Conservation (phyloP, 768 basidiomycete genomes). For the Pleurotus platypus region DNA sequence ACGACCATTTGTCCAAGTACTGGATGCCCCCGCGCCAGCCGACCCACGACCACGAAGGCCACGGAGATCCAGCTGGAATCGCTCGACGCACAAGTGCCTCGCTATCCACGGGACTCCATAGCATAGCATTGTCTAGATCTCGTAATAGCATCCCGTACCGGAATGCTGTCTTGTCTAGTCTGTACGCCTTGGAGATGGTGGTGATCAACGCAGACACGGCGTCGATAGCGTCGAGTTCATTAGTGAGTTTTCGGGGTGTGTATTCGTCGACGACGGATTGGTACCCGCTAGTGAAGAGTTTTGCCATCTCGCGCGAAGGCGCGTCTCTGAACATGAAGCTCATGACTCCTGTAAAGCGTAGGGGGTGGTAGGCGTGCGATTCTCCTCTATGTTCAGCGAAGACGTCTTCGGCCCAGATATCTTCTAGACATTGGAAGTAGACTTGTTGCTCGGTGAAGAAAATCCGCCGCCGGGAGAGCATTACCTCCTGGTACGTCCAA, state of each 20-base stretch:
- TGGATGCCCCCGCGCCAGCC: not conserved
- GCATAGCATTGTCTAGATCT: not conserved
- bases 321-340: not conserved
- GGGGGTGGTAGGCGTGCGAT: not conserved
- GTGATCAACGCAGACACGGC: constrained; percentile 1
- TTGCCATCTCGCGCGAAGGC: not conserved
- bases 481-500: constrained; percentile 1
- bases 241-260: not conserved
- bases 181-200: constrained; percentile 1
- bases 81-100: not conserved
- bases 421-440: not conserved
- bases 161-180: not conserved
- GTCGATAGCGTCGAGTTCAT: not conserved
- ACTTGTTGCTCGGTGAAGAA: not conserved
- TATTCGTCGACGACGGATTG: not conserved
- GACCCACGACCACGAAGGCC: constrained; percentile 7
- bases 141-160: not conserved
- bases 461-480: not conserved
- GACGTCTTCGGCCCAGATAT: not conserved
- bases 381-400: not conserved
- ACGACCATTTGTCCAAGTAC: not conserved
- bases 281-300: not conserved
- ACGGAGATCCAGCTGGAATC: not conserved
- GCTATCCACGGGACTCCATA: not conserved
- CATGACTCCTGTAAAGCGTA: not conserved